A percentile compares a stretch with the other conserved stretches of the same genome.
These are phyloP conservation scores for Rhizopogon vinicolor DNA, from an alignment of 768 basidiomycete species.

Conservation along the genomic window DNA sequence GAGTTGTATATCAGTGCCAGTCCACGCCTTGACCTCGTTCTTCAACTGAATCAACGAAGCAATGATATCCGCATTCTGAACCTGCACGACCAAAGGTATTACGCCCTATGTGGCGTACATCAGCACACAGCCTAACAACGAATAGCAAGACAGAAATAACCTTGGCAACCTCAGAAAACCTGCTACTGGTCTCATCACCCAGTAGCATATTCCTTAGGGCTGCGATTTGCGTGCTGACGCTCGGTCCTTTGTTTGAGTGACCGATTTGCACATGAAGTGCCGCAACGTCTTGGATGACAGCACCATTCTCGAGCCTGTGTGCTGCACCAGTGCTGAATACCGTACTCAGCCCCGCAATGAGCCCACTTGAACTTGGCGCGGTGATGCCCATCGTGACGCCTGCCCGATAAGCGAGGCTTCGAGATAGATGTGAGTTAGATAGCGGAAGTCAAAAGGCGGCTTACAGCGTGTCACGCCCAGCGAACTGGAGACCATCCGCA, in stretches of 20 bases:
- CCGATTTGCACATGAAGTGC: constrained; percentile 61
- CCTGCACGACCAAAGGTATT: constrained; percentile 72
- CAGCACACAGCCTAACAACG: not conserved
- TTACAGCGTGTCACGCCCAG: constrained; percentile 53
- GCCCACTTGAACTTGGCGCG: constrained; percentile 45
- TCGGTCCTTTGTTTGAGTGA: constrained; percentile 37
- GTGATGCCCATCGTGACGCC: constrained; percentile 63
- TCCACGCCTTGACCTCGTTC: constrained; percentile 49
- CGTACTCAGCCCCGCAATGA: constrained; percentile 54
- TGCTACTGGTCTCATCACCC: constrained; percentile 12
- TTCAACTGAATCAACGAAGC: constrained; percentile 71
- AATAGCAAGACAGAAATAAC: constrained; percentile 21
- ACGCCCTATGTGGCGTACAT: constrained; percentile 40
- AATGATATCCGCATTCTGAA: constrained; percentile 77
- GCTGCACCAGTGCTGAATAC: constrained; percentile 53
- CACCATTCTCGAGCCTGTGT: constrained; percentile 51
- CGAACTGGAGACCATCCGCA: constrained; percentile 70
- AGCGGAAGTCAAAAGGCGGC: constrained; percentile 7
- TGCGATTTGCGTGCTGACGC: constrained; percentile 81
- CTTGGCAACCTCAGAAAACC: constrained; percentile 40
- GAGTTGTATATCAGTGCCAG: constrained; percentile 41
- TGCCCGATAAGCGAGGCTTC: constrained; percentile 62
- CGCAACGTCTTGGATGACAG: constrained; percentile 54
- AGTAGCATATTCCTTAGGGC: constrained; percentile 63
- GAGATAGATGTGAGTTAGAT: constrained; percentile 13